Evolutionary conservation across 306 rosid species (phyloP).

Genomic region (Rosa rugosa): DNA sequence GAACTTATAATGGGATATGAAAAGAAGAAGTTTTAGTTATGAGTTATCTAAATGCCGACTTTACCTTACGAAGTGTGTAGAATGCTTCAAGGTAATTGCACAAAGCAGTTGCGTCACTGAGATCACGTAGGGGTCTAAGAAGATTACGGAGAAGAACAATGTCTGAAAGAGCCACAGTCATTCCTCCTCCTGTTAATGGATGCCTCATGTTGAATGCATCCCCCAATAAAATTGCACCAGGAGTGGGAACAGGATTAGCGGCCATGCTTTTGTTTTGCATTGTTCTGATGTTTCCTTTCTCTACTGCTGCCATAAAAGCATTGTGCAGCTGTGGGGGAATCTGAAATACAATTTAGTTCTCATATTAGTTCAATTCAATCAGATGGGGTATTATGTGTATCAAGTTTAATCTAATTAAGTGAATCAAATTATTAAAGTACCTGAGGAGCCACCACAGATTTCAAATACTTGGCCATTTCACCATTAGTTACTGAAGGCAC

Average conservation of each 20-base stretch:
- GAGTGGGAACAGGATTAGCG: slow-evolving; percentile 27
- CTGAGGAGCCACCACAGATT: no score
- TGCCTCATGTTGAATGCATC: slow-evolving; percentile 89
- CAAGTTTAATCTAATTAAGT: neutral
- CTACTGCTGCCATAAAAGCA: slow-evolving; percentile 22
- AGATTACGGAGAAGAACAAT: no score
- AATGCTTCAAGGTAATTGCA: no score
- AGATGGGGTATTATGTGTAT: no score
- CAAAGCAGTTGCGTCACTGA: no score
- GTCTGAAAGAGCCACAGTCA: no score
- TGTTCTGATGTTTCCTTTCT: slow-evolving; percentile 27
- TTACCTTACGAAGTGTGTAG: no score
- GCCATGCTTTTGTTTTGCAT: slow-evolving; percentile 36
- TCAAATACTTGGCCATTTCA: no score
- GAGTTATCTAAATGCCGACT: neutral
- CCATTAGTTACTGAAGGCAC: no score
- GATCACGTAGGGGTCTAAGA: no score
- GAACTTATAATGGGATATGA: neutral
- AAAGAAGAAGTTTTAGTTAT: no score
- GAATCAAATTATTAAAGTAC: slow-evolving; percentile 5
- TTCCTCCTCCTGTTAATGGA: no score
- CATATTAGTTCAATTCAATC: neutral
- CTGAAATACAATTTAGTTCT: slow-evolving; percentile 4
- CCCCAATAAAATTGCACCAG: slow-evolving; percentile 35
- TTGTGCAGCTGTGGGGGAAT: slow-evolving; percentile 26